Evolutionary conservation across 1,284 basidiomycete species (phyloP).

Genomic region (Marasmius fiardii): DNA sequence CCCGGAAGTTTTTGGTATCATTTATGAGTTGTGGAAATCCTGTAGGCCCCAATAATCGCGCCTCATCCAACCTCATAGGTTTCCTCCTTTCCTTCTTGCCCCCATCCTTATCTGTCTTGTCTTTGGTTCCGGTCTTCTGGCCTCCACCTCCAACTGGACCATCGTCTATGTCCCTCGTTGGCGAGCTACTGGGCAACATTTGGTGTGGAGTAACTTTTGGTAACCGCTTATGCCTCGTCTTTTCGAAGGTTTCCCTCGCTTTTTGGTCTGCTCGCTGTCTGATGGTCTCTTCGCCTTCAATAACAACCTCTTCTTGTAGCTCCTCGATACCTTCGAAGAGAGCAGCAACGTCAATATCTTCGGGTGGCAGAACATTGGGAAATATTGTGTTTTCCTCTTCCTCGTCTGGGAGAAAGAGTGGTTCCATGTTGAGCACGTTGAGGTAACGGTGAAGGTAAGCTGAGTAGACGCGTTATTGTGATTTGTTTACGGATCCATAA

Average conservation of each 20-base stretch:
- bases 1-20: constrained; percentile 70
- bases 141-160: constrained; percentile 18
- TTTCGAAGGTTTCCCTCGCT: constrained; percentile 25
- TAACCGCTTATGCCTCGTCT: constrained; percentile 9
- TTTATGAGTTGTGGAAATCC: constrained; percentile 80
- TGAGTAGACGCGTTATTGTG: constrained; percentile 3
- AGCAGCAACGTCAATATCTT: constrained; percentile 50
- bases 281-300: constrained; percentile 47
- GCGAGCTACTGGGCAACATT: constrained; percentile 46
- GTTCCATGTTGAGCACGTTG: neutral
- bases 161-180: constrained; percentile 30
- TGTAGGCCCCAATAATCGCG: constrained; percentile 60
- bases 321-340: constrained; percentile 56
- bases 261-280: constrained; percentile 48
- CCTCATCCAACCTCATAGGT: constrained; percentile 67
- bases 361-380: constrained; percentile 18
- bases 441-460: neutral
- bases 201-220: constrained; percentile 33
- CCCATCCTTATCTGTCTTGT: constrained; percentile 25
- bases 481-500: constrained; percentile 4
- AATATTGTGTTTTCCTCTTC: constrained; percentile 39
- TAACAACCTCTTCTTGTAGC: constrained; percentile 30
- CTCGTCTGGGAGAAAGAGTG: constrained; percentile 53
- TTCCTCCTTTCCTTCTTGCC: constrained; percentile 48
- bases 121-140: constrained; percentile 18